Conservation (phyloP, 176 grass and related monocot species). For the Oryza meridionalis region DNA sequence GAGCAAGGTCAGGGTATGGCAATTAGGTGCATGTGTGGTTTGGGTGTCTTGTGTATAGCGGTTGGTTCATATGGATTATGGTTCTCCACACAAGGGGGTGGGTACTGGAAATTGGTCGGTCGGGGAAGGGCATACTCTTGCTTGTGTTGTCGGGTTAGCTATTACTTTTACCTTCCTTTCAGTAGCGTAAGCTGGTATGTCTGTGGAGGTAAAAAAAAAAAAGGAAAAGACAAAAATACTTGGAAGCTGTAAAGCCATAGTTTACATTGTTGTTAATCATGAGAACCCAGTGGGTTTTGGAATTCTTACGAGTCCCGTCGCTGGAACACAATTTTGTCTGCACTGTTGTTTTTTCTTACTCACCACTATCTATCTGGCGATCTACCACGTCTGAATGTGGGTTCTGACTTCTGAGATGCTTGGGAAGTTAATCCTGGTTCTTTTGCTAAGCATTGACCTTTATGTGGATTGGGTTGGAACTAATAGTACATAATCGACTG, state of each 20-base stretch:
- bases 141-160: not conserved
- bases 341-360: not conserved
- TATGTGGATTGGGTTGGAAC: not conserved
- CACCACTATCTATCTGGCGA: not conserved
- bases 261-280: not conserved
- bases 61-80: not conserved
- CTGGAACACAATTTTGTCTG: not conserved
- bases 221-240: not conserved
- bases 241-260: not conserved
- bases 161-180: not conserved
- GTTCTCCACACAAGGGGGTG: not conserved
- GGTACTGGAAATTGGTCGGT: not conserved
- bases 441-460: not conserved
- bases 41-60: not conserved
- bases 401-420: not conserved
- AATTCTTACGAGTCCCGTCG: not conserved
- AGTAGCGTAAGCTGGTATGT: not conserved
- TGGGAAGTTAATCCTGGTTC: not conserved
- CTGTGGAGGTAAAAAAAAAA: constrained; percentile 28
- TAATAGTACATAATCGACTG: not conserved
- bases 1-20: not conserved
- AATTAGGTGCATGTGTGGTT: not conserved
- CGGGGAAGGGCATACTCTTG: not conserved
- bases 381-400: not conserved
- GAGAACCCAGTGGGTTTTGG: not conserved